phyloP scores from a whole-genome alignment of 1,139 yeast species.

The Chernovozyma sophiae-reginae region DNA sequence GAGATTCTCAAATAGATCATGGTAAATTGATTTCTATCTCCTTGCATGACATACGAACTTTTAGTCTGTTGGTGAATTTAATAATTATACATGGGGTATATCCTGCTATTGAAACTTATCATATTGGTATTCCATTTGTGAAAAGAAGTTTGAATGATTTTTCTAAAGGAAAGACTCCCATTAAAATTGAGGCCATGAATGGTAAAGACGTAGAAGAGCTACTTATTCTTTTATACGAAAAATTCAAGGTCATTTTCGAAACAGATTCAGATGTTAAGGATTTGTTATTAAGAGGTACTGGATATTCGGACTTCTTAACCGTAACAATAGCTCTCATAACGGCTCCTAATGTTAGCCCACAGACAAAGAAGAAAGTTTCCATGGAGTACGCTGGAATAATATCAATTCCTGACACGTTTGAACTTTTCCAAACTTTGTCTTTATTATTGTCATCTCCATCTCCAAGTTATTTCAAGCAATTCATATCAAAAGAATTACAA shows the following conservation, averaged over 20 bases:
- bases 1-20: slow-evolving; percentile 13
- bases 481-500: slow-evolving; percentile 46
- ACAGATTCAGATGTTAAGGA: slow-evolving; percentile 49
- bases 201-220: neutral
- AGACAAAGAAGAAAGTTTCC: neutral
- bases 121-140: slow-evolving; percentile 63
- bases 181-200: slow-evolving; percentile 14
- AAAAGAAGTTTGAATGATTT: slow-evolving; percentile 53
- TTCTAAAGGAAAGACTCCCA: slow-evolving; percentile 19
- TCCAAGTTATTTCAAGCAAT: slow-evolving; percentile 35
- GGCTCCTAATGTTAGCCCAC: slow-evolving; percentile 28
- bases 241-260: slow-evolving; percentile 30
- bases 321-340: slow-evolving; percentile 50
- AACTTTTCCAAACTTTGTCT: slow-evolving; percentile 53
- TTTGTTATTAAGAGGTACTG: slow-evolving; percentile 64
- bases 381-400: slow-evolving; percentile 10
- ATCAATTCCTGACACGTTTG: slow-evolving; percentile 53
- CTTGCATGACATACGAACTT: slow-evolving; percentile 74
- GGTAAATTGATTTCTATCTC: slow-evolving; percentile 63
- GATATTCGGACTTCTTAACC: slow-evolving; percentile 63
- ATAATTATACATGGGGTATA: slow-evolving; percentile 70
- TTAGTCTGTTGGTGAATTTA: slow-evolving; percentile 60
- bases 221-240: slow-evolving; percentile 25
- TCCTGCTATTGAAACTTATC: slow-evolving; percentile 50
- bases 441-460: slow-evolving; percentile 43